A percentile compares a stretch with the other conserved stretches of the same genome.
These are phyloP conservation scores for Dryas octopetala DNA, from an alignment of 306 rosid species.

Conservation along the genomic window DNA sequence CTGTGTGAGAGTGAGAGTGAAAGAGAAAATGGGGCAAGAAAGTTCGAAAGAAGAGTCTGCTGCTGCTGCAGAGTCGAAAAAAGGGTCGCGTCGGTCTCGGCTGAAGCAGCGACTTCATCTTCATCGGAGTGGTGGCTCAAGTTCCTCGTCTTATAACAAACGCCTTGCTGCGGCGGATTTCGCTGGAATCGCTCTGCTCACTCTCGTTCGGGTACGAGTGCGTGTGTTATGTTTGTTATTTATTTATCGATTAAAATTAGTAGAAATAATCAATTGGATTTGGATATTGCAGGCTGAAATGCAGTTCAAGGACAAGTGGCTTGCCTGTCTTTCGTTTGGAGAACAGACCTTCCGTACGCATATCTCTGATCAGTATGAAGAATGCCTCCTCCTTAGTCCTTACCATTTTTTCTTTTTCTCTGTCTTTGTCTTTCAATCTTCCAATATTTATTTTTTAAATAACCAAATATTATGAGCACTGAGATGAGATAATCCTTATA, in stretches of 20 bases:
- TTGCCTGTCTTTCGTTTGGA: slow-evolving; percentile 84
- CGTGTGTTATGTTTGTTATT: too few species aligned
- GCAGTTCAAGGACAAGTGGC: slow-evolving; percentile 93
- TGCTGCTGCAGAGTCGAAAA: background rate
- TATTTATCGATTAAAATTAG: too few species aligned
- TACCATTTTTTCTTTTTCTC: background rate
- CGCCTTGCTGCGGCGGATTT: slow-evolving; percentile 46
- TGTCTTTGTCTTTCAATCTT: too few species aligned
- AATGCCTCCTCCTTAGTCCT: background rate
- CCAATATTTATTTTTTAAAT: too few species aligned
- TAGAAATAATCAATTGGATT: too few species aligned
- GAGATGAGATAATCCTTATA: too few species aligned
- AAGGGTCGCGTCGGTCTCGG: slow-evolving; percentile 47
- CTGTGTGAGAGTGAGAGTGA: background rate
- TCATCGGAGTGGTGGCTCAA: slow-evolving; percentile 20
- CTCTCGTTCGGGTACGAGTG: slow-evolving; percentile 49
- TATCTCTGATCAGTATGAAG: slow-evolving; percentile 58
- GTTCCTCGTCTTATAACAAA: slow-evolving; percentile 34
- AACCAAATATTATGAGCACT: too few species aligned
- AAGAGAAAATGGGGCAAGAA: slow-evolving; percentile 10
- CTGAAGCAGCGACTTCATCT: slow-evolving; percentile 53
- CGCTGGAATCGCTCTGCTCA: slow-evolving; percentile 81
- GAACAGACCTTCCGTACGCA: slow-evolving; percentile 87
- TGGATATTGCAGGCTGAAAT: slow-evolving; percentile 65
- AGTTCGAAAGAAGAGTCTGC: slow-evolving; percentile 10